A percentile compares a stretch with the other conserved stretches of the same genome.
Evolutionary conservation across 495 filamentous ascomycete genomes (phyloP).

Genomic region (Neurospora sp.): DNA sequence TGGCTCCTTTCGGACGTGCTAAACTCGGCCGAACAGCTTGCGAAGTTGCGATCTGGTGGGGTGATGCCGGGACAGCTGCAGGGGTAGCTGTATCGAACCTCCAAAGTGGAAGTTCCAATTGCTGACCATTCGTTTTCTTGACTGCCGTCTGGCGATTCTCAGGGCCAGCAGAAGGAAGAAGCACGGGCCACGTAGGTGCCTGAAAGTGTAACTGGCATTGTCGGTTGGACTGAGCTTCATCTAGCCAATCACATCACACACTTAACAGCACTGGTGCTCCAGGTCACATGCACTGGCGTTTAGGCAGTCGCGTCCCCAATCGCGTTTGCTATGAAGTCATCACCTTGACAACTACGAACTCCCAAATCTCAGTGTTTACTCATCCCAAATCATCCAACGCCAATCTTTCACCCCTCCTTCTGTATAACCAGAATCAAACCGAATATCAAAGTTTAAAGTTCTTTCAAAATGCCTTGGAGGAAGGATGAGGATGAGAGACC

Average conservation of each 20-base stretch:
- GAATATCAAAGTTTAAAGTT: background rate
- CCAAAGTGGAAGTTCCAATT: background rate
- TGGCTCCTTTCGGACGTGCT: background rate
- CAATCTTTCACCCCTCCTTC: background rate
- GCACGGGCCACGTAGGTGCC: background rate
- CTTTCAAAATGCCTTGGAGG: slow-evolving; percentile 29
- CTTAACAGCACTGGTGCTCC: background rate
- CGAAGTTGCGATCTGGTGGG: background rate
- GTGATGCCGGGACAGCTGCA: background rate
- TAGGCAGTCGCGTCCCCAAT: slow-evolving; percentile 20
- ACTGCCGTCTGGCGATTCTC: background rate
- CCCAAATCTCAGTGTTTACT: background rate
- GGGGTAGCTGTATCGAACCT: background rate
- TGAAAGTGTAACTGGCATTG: background rate
- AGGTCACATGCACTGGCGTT: slow-evolving; percentile 18
- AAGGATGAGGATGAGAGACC: slow-evolving; percentile 37
- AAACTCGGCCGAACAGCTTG: background rate
- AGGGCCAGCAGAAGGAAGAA: background rate
- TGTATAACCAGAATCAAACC: background rate
- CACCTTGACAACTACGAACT: background rate
- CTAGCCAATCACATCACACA: slow-evolving; percentile 5
- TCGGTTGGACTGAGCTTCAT: background rate
- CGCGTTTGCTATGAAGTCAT: slow-evolving; percentile 4
- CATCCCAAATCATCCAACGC: background rate
- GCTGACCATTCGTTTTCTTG: background rate